Base-by-base conservation (phyloP, 1,139 yeast genomes). In the Hyphopichia khmerensis region DNA sequence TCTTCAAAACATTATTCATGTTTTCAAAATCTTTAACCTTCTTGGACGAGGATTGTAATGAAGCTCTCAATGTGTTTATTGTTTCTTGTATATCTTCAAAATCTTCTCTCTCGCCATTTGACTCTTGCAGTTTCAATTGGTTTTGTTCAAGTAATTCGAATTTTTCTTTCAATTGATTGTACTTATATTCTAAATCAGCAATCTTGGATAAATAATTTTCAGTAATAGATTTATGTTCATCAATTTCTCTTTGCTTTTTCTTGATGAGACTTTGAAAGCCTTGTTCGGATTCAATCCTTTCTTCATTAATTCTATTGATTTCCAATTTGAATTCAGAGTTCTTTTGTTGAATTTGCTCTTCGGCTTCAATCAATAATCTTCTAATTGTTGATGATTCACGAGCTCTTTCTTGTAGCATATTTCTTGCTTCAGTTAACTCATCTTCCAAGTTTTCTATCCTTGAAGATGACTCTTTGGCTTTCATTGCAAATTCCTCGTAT, bases 331-430 rank as follows among this genome's bases (percentile, higher is more conserved):
- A 50, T 13, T 69, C 72, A 1, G 51, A 50, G 21, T 78, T 65
- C 44, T 78, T 77, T 6, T 57, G 51, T 35, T 75, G 78, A 41
- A 79, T 76, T 38, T 72, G 75, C 38, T 80, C 83, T 51, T 89
- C 93, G 4, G 80, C 75, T 37, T 88, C 96, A 37, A 80, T 62
- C 21, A 89, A 59, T 33, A 89, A 62, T 47, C 88, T 70, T 49
- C 95, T 76, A 64, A 89, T 77, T 0, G 89, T 82, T 3, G 83
- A 72, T 0, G 90, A 74, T 62, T 93, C 98, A 39, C 91, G 72
- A 0, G 85, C 80, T 48, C 96, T 78, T 51, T 90, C 96, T 54
- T 84, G 93, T 8, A 91, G 65, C 60, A 82, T 72, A 36, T 79
- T 76, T 47, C 89, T 78, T 4, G 87, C 72, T 45, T 91, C 98